These are phyloP conservation scores for Aureobasidium sp. DNA, from an alignment of 2,329 filamentous ascomycete species.

Conservation along the genomic window DNA sequence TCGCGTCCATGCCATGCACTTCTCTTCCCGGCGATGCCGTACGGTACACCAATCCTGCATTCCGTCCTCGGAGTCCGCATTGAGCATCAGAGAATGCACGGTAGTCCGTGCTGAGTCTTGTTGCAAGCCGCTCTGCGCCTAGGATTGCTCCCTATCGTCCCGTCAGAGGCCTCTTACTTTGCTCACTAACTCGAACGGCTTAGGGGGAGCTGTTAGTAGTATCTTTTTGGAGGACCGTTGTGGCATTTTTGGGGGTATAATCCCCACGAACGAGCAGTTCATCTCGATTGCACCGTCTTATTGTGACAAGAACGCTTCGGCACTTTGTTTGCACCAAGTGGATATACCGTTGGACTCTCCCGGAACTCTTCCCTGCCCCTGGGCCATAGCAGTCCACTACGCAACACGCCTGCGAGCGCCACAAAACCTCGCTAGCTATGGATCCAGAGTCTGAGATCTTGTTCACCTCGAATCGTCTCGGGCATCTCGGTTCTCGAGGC, in stretches of 20 bases:
- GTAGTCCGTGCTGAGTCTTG: neutral
- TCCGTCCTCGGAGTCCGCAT: neutral
- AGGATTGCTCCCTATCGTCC: neutral
- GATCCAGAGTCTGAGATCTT: neutral
- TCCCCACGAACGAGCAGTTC: neutral
- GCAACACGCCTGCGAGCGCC: neutral
- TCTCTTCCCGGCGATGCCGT: slow-evolving; percentile 4
- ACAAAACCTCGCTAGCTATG: neutral
- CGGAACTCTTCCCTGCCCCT: slow-evolving; percentile 4
- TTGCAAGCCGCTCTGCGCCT: neutral
- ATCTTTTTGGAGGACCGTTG: neutral
- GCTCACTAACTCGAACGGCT: neutral
- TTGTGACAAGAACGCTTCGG: slow-evolving; percentile 3
- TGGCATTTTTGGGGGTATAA: neutral
- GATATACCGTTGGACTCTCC: neutral
- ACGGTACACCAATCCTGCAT: neutral
- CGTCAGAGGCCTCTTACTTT: neutral
- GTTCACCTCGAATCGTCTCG: neutral
- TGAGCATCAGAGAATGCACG: neutral
- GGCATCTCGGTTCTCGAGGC: neutral
- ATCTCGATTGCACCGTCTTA: slow-evolving; percentile 1
- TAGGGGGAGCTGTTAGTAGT: neutral
- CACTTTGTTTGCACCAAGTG: slow-evolving; percentile 8
- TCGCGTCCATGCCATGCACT: neutral
- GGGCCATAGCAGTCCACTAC: neutral